A percentile compares a stretch with the other conserved stretches of the same genome.
These are phyloP conservation scores for Penicillium mononematosum DNA, from an alignment of 495 filamentous ascomycete species.

Conservation along the genomic window DNA sequence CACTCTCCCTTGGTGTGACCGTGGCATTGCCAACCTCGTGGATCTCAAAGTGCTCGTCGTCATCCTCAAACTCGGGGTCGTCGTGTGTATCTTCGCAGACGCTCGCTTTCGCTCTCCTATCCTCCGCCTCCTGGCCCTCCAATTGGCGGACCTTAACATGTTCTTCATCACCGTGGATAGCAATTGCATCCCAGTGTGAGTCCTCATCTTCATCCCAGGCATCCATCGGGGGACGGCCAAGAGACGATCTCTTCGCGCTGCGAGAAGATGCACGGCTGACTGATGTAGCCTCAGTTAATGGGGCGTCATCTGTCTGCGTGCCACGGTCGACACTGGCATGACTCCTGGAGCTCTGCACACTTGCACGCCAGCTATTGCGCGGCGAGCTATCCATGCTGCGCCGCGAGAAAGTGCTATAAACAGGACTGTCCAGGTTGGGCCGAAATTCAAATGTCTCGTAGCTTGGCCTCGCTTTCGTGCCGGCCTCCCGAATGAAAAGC, in stretches of 20 bases:
- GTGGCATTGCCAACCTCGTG: constrained; percentile 45
- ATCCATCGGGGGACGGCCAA: constrained; percentile 19
- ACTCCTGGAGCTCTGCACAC: constrained; percentile 64
- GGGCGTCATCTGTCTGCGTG: constrained; percentile 57
- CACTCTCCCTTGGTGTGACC: constrained; percentile 48
- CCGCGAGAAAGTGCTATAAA: constrained; percentile 66
- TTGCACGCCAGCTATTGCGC: constrained; percentile 62
- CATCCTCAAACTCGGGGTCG: constrained; percentile 10
- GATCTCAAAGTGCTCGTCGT: constrained; percentile 42
- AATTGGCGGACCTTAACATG: constrained; percentile 6
- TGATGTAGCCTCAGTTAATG: constrained; percentile 47
- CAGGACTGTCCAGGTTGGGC: constrained; percentile 71
- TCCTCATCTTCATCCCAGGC: constrained; percentile 28
- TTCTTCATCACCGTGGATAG: constrained; percentile 28
- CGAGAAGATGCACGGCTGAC: constrained; percentile 47
- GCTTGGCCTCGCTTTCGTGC: constrained; percentile 63
- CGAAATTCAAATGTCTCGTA: constrained; percentile 78
- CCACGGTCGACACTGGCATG: constrained; percentile 56
- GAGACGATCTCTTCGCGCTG: constrained; percentile 45
- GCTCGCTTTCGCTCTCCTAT: neutral
- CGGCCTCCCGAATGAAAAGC: constrained; percentile 82
- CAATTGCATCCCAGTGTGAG: constrained; percentile 35
- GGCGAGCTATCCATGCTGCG: constrained; percentile 63
- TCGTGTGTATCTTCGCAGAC: constrained; percentile 28
- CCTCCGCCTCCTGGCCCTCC: constrained; percentile 4